Base-by-base conservation (phyloP, 805 yeast genomes). In the Sungouiella thailandica region DNA sequence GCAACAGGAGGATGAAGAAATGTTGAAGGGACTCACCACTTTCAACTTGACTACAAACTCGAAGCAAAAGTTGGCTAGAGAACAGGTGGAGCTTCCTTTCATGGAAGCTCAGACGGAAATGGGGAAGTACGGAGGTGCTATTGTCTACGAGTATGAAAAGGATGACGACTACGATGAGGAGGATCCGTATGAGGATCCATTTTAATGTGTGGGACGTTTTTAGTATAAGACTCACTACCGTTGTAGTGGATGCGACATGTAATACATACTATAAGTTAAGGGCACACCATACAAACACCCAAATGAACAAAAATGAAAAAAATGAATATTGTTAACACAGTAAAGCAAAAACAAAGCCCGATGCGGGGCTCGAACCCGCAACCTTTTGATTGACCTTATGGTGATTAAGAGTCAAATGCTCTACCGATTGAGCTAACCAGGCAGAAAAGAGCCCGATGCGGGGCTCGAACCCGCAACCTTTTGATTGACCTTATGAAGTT, bases 81-180 rank as follows among this genome's bases (percentile, higher is more conserved):
- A 86, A 17, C 79, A 83, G 41, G 96, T 93, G 3, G 94, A 83
- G 30, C 65, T 90, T 39, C 98, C 98, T n/a, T 90, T 69, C 56
- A 63, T 90, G 65, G 84, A 83, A 44, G 97, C 97, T 0, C 97
- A 90, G 51, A 68, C 74, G 37, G 74, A 77, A 22, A 63, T 75
- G 31, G 73, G 73, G 0, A 52, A 65, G 2, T 46, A 53, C 13
- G 96, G 95, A 34, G 96, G 97, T 13, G 97, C 98, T 1, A 89
- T 93, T 46, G 95, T 90, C 4, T 90, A 90, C 53, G 93, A 93
- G 53, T 93, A 80, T 54, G 97, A 93, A 50, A 86, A 89, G 53
- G 97, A 90, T 57, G 98, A 90, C 55, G 98, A 90, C 57, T 90
- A 89, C 53, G 98, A 90, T 52, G 98, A 90, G 56, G 97, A 93